Percentiles rank a stretch among this genome's conserved stretches.
Evolutionary conservation across 345 rosid genomes (phyloP).

Genomic region (Erodium maritimum): DNA sequence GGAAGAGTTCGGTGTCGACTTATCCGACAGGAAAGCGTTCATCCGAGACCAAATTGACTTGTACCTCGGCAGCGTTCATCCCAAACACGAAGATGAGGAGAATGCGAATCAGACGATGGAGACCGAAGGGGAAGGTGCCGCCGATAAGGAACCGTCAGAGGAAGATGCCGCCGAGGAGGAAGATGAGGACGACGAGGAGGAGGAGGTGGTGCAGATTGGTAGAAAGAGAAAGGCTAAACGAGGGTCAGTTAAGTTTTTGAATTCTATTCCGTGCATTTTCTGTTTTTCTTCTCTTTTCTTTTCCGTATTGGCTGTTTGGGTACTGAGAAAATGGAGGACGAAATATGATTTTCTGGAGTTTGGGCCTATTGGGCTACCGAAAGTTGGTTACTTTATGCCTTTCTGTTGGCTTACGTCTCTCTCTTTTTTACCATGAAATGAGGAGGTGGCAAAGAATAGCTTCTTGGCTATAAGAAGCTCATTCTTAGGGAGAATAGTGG

Average conservation of each 20-base stretch:
- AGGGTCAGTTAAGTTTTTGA: conserved; percentile 16
- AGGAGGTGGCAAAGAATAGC: not conserved
- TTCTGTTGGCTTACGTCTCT: no score
- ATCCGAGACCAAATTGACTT: conserved; percentile 39
- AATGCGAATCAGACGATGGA: conserved; percentile 3
- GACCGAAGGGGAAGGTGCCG: conserved; percentile 14
- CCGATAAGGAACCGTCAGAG: conserved; percentile 10
- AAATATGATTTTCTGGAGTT: not conserved
- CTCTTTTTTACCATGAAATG: not conserved
- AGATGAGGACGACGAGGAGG: conserved; percentile 6
- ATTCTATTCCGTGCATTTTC: not conserved
- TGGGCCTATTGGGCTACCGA: not conserved
- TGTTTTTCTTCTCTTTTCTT: no score
- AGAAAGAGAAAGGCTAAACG: conserved; percentile 15
- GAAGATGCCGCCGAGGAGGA: not conserved
- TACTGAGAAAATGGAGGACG: not conserved
- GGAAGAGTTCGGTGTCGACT: conserved; percentile 34
- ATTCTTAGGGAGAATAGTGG: not conserved
- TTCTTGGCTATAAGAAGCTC: not conserved
- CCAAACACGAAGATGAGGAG: conserved; percentile 2
- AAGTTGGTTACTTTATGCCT: not conserved
- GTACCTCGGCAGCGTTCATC: conserved; percentile 22
- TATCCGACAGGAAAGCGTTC: conserved; percentile 31
- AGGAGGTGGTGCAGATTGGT: conserved; percentile 3
- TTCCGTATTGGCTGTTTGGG: not conserved